phyloP scores from a whole-genome alignment of 2,329 filamentous ascomycete genomes.

The Sporothrix pallida region DNA sequence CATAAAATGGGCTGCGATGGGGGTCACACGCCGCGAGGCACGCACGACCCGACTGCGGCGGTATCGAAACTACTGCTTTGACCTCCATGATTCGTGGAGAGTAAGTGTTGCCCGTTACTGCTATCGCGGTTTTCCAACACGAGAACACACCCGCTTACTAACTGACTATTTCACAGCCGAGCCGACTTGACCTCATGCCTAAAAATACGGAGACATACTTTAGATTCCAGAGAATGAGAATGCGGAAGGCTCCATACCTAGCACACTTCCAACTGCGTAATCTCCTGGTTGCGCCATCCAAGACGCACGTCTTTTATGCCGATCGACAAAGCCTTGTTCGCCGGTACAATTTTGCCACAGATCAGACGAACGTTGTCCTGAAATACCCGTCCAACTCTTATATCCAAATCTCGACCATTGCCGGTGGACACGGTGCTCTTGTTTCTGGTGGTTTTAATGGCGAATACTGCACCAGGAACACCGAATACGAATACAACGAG shows the following conservation, averaged over 20 bases:
- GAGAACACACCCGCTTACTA: background rate
- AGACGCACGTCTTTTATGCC: constrained; percentile 64
- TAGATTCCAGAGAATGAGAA: constrained; percentile 62
- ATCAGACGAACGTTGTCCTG: constrained; percentile 53
- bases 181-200: constrained; percentile 44
- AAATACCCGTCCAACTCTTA: constrained; percentile 49
- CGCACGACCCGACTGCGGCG: constrained; percentile 54
- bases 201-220: constrained; percentile 58
- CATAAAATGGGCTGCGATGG: constrained; percentile 61
- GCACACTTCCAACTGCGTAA: constrained; percentile 72
- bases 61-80: constrained; percentile 64
- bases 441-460: constrained; percentile 65
- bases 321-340: constrained; percentile 56
- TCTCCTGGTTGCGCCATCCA: constrained; percentile 62
- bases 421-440: constrained; percentile 60
- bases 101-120: constrained; percentile 48
- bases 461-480: constrained; percentile 57
- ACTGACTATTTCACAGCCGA: constrained; percentile 16
- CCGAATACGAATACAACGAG: constrained; percentile 47
- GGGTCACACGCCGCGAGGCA: constrained; percentile 57
- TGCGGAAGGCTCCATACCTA: constrained; percentile 59
- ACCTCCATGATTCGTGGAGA: constrained; percentile 53
- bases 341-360: constrained; percentile 58
- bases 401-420: constrained; percentile 57
- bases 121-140: background rate